Evolutionary conservation across 768 basidiomycete species (phyloP).

Genomic region (Tubosaeta sp.): DNA sequence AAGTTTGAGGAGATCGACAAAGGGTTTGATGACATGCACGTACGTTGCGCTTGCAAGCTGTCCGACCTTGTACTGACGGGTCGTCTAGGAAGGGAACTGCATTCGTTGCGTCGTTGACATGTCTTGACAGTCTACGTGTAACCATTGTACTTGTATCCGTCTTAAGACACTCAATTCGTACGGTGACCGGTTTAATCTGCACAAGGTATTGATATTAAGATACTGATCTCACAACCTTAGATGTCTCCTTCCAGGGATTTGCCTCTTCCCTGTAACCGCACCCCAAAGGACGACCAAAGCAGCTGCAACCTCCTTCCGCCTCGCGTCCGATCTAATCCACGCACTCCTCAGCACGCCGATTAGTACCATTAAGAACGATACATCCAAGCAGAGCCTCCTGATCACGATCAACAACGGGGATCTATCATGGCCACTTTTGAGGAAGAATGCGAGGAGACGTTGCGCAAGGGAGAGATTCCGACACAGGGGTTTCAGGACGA

Average conservation of each 20-base stretch:
- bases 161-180: background rate
- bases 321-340: conserved; percentile 68
- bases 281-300: conserved; percentile 68
- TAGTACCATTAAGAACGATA: conserved; percentile 67
- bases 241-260: conserved; percentile 43
- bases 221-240: conserved; percentile 5
- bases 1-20: conserved; percentile 72
- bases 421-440: conserved; percentile 47
- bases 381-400: conserved; percentile 71
- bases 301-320: conserved; percentile 61
- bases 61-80: conserved; percentile 1
- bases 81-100: conserved; percentile 62
- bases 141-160: background rate
- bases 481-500: conserved; percentile 62
- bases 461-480: conserved; percentile 46
- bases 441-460: conserved; percentile 53
- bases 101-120: conserved; percentile 96
- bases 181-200: background rate
- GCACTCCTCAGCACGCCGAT: conserved; percentile 51
- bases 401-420: conserved; percentile 67
- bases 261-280: conserved; percentile 59
- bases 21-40: conserved; percentile 96
- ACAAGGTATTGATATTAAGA: conserved; percentile 12
- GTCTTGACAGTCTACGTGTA: conserved; percentile 37
- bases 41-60: conserved; percentile 40